Evolutionary conservation across 306 rosid genomes (phyloP).

Genomic region (Lablab purpureus): DNA sequence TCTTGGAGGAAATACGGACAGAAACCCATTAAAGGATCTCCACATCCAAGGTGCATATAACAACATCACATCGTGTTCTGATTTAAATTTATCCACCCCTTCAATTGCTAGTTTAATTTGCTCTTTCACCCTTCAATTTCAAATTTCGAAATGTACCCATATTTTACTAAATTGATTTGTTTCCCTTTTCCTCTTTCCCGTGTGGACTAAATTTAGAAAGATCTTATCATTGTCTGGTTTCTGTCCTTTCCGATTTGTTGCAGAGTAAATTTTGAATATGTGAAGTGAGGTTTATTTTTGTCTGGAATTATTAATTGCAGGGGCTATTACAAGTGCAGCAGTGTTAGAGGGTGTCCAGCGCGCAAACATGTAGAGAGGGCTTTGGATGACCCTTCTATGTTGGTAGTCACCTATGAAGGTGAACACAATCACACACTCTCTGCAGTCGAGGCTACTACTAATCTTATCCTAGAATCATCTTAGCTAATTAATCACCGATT

Average conservation of each 20-base stretch:
- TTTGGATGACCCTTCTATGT: constrained; percentile 79
- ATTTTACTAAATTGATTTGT: neutral
- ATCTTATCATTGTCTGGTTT: neutral
- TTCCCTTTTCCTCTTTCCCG: neutral
- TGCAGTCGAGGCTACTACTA: constrained; percentile 64
- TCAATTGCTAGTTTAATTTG: neutral
- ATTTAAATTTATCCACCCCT: constrained; percentile 14
- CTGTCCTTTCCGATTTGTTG: neutral
- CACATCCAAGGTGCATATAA: constrained; percentile 75
- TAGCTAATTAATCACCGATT: neutral
- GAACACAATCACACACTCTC: constrained; percentile 84
- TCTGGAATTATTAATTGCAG: constrained; percentile 48
- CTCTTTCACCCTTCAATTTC: neutral
- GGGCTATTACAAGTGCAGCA: constrained; percentile 93
- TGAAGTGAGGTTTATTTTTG: constrained; percentile 3
- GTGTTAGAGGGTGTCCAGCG: constrained; percentile 92
- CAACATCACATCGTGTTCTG: neutral
- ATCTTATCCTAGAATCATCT: constrained; percentile 79
- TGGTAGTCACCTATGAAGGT: constrained; percentile 85
- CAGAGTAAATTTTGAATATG: neutral
- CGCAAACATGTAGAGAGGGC: constrained; percentile 92
- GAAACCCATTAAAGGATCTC: constrained; percentile 92
- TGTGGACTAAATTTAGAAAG: constrained; percentile 26
- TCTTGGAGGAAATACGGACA: constrained; percentile 95
- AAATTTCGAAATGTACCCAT: constrained; percentile 23